Base-by-base conservation (phyloP, 805 yeast species). In the Ogataea angusta region DNA sequence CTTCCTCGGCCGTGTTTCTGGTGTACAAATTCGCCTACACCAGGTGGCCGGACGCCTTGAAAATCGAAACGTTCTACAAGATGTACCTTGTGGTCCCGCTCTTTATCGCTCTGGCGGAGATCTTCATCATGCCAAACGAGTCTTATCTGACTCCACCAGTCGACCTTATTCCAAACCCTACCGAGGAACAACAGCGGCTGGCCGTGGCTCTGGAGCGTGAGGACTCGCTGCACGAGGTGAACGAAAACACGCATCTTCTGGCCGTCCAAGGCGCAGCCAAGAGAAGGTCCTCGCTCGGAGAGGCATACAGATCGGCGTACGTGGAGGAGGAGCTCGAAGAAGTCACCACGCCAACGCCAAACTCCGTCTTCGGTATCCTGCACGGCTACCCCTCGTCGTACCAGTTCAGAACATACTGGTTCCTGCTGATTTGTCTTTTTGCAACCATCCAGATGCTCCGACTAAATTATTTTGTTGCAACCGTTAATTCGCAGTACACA, bases 401-500 rank as follows among this genome's bases (percentile, higher is more conserved):
- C 42, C 82, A 76, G 57, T 63, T 76, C 54, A 66, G 62, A 44
- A 69, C 80, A 2, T 72, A 68, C 39, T 76, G 80, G 80, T 76
- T 76, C 49, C 48, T 59, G 31, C 60, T 75, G 30, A 73, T 75
- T 63, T 68, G 76, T 49, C 35, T 63, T 21, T 74, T 74, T 53
- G 65, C 77, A n/a, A 73, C 76, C 15, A 68, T 76, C 43, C 78
- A 72, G 59, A 76, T 76, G 82, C 64, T 76, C 44, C 62, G 81
- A 51, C 60, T 76, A 40, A 76, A 76, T 58, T 76, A 76, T 58
- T 76, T 76, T 56, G 81, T 76, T 36, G 80, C 81, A 17, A 76
- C 82, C 13, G 66, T 76, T 42, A 69, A 72, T 38, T 67, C 80
- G n/a, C 82, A 76, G 53, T 76, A 76, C 51, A 56, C 70, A 10